These are phyloP conservation scores for Heritiera littoralis DNA, from an alignment of 345 rosid genomes.

Conservation along the genomic window DNA sequence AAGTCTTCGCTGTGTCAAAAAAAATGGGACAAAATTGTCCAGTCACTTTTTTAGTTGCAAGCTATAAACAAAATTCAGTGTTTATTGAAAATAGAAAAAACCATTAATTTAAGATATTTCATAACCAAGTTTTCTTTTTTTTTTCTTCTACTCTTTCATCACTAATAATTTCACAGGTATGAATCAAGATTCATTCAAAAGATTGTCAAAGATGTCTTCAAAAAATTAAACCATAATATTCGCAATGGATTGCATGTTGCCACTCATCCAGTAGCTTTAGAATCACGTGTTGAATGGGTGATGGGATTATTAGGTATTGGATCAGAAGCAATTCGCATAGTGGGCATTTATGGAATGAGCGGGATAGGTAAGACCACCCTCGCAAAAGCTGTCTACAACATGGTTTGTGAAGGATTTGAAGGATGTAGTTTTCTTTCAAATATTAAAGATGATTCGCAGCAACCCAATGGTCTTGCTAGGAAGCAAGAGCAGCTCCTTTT, in stretches of 20 bases:
- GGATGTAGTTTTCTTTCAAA: neutral
- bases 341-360: neutral
- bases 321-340: too few species aligned
- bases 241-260: neutral
- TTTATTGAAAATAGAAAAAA: too few species aligned
- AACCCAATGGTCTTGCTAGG: neutral
- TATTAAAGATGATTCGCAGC: neutral
- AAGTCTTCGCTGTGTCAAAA: too few species aligned
- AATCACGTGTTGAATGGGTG: neutral
- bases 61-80: too few species aligned
- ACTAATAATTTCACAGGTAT: neutral
- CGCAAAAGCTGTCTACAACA: neutral
- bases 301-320: too few species aligned
- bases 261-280: neutral
- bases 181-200: conserved; percentile 16
- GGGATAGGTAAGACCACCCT: neutral
- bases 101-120: too few species aligned
- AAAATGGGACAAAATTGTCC: too few species aligned
- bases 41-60: too few species aligned
- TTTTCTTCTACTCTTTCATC: too few species aligned
- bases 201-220: neutral
- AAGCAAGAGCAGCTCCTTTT: neutral
- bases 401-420: neutral
- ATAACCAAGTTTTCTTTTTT: too few species aligned
- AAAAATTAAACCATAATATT: neutral